Conservation (phyloP, 2,329 filamentous ascomycete species). For the Fusarium phyllophilum region DNA sequence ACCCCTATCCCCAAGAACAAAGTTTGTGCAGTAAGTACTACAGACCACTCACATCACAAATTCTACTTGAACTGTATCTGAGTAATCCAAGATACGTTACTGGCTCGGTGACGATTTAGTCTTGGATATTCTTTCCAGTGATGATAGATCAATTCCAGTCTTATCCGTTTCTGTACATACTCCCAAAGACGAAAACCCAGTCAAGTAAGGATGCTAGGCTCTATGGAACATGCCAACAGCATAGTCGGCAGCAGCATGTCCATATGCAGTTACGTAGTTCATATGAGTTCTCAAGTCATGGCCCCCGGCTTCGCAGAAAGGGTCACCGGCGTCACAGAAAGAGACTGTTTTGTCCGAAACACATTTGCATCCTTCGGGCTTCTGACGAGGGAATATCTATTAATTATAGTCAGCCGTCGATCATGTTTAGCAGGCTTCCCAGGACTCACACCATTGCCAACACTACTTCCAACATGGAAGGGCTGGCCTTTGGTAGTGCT, state of each 20-base stretch:
- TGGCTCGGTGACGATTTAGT: background rate
- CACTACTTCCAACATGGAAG: conserved; percentile 33
- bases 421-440: too few relatives aligned
- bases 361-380: conserved; percentile 20
- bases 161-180: background rate
- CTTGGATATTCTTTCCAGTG: background rate
- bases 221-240: conserved; percentile 18
- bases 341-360: conserved; percentile 25
- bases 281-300: conserved; percentile 31
- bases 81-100: background rate
- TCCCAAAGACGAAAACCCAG: background rate
- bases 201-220: background rate
- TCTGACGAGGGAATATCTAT: conserved; percentile 34
- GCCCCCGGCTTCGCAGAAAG: conserved; percentile 36
- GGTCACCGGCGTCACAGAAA: conserved; percentile 33
- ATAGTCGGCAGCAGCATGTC: conserved; percentile 20
- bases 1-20: background rate
- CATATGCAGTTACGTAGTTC: conserved; percentile 33
- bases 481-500: conserved; percentile 31
- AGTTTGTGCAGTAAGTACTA: background rate
- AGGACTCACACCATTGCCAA: conserved; percentile 30
- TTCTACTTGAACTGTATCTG: too few relatives aligned
- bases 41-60: background rate
- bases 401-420: background rate
- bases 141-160: background rate